These are phyloP conservation scores for Warburgia ugandensis DNA, from an alignment of 164 flowering plant genomes.

Conservation along the genomic window DNA sequence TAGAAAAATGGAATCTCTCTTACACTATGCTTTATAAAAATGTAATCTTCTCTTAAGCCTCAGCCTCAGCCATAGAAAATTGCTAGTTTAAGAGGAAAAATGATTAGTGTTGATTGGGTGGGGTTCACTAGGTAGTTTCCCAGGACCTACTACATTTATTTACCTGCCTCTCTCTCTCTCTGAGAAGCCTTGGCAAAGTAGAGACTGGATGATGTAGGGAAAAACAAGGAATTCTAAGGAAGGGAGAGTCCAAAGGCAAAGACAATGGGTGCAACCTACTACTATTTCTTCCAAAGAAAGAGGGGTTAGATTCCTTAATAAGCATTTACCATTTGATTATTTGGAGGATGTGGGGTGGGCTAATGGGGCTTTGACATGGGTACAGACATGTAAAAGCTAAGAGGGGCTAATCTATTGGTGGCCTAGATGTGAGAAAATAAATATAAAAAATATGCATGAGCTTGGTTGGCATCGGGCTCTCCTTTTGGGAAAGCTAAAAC, in stretches of 20 bases:
- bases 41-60: slow-evolving; percentile 14
- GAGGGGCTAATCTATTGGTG: slow-evolving; percentile 9
- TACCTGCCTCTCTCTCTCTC: not conserved
- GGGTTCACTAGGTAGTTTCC: slow-evolving; percentile 18
- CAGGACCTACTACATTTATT: not conserved
- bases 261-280: too few species aligned
- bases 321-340: too few species aligned
- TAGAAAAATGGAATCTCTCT: slow-evolving; percentile 38
- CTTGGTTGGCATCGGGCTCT: slow-evolving; percentile 52
- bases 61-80: slow-evolving; percentile 6
- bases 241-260: too few species aligned
- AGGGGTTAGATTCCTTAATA: too few species aligned
- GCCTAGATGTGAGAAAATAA: slow-evolving; percentile 5
- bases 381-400: slow-evolving; percentile 1
- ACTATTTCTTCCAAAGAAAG: too few species aligned
- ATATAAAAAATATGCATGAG: slow-evolving; percentile 8
- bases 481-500: slow-evolving; percentile 39
- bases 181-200: too few species aligned
- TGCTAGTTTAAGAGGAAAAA: slow-evolving; percentile 16
- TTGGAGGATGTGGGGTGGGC: not conserved
- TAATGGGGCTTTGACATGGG: not conserved
- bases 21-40: slow-evolving; percentile 22
- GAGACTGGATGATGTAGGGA: too few species aligned
- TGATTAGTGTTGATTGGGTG: slow-evolving; percentile 36
- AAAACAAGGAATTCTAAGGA: too few species aligned